Evolutionary conservation across 1,284 basidiomycete species (phyloP).

Genomic region (Inonotus hispidus): DNA sequence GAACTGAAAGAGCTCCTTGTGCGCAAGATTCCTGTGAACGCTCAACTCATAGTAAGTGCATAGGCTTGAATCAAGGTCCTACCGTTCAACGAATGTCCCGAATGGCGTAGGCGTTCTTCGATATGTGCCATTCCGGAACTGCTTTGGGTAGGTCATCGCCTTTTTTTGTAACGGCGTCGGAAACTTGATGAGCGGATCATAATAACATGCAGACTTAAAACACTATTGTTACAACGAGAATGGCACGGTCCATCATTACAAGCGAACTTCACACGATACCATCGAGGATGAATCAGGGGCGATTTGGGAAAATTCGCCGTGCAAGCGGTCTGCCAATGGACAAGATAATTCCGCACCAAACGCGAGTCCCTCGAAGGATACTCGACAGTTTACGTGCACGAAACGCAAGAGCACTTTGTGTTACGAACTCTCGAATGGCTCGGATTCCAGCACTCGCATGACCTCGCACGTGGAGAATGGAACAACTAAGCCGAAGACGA

Average conservation of each 20-base stretch:
- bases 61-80: too few relatives aligned
- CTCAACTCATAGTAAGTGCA: constrained; percentile 1
- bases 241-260: neutral
- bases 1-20: constrained; percentile 10
- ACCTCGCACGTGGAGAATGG: neutral
- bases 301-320: neutral
- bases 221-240: neutral
- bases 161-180: too few relatives aligned
- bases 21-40: constrained; percentile 4
- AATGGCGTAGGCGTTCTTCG: constrained; percentile 9
- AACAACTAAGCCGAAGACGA: neutral
- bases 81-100: neutral
- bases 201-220: constrained; percentile 4
- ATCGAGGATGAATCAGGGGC: neutral
- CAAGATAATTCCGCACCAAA: neutral
- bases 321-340: neutral
- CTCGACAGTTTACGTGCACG: neutral
- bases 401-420: constrained; percentile 1
- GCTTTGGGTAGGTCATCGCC: constrained; percentile 3
- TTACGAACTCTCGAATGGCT: neutral
- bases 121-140: constrained; percentile 16
- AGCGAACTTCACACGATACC: neutral
- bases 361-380: neutral
- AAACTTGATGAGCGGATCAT: neutral
- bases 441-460: neutral